Evolutionary conservation across 2,329 filamentous ascomycete genomes (phyloP).

Genomic region (Fusarium proliferatum): DNA sequence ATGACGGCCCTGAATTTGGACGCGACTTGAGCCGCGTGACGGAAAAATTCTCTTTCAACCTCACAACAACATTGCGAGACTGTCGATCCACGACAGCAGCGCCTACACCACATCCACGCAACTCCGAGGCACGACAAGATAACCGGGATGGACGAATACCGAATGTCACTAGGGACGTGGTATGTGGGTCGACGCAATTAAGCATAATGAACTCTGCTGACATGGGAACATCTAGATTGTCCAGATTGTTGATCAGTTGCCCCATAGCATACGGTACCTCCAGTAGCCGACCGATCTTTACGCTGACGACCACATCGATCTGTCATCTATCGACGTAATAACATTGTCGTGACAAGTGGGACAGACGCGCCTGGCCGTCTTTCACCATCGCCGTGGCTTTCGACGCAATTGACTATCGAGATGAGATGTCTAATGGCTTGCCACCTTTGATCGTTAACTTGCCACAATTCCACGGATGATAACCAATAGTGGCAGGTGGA

Average conservation of each 20-base stretch:
- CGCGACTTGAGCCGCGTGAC: background rate
- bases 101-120: background rate
- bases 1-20: constrained; percentile 9
- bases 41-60: constrained; percentile 16
- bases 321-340: constrained; percentile 19
- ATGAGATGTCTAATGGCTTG: background rate
- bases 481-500: constrained; percentile 27
- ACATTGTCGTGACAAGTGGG: background rate
- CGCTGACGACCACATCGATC: background rate
- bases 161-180: constrained; percentile 7
- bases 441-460: background rate
- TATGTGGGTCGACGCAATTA: constrained; percentile 32
- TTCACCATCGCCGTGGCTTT: constrained; percentile 41
- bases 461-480: background rate
- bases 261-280: background rate
- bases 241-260: constrained; percentile 6
- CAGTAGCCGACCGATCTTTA: background rate
- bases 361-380: constrained; percentile 2
- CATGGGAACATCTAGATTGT: constrained; percentile 13
- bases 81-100: constrained; percentile 1
- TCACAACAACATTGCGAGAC: constrained; percentile 5
- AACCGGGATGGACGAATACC: background rate
- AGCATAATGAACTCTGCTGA: constrained; percentile 32
- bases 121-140: background rate
- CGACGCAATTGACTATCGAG: constrained; percentile 35